Base-by-base conservation (phyloP, 1,139 yeast genomes). In the Scheffersomyces insectosa region DNA sequence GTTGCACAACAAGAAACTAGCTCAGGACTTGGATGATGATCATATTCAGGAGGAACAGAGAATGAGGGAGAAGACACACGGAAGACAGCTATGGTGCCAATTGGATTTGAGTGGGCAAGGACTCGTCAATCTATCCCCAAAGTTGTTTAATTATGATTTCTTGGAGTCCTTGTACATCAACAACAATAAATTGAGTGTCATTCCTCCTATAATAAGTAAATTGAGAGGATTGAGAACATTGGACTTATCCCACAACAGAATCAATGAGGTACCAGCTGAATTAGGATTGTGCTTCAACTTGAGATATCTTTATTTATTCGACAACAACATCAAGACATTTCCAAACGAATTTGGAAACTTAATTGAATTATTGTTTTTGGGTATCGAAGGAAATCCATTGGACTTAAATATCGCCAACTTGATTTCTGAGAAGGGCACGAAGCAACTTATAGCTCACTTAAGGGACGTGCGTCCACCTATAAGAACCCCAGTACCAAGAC, bases 51-150 rank as follows among this genome's bases (percentile, higher is more conserved):
- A 85, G 51, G 93, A 85, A 58, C 82, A 89, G 59, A 75, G 84
- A 61, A 82, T 82, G 69, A 81, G 87, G 61, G 79, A 80, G 47
- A 85, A 80, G 53, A 80, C 87, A 38, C 81, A 84, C 42, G 82
- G 85, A 27, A 79, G 79, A 55, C 97, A 91, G 66, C 77, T 87
- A 57, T 95, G 99, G 99, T 87, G 96, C 43, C 95, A 93, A 23
- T 73, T 95, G 52, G 99, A 95, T 68, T 73, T 93, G 51, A 83
- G 95, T 53, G 97, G 97, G 44, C 96, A 93, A 65, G 90, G 95
- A 20, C 72, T 93, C 42, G 74, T 82, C 50, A 78, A 80, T 48
- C 57, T 91, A 36, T 81, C 90, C 12, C 82, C 86, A 23, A 85
- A 84, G 55, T 68, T 95, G 44, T 89, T 90, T 71, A 82, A 83